phyloP scores from a whole-genome alignment of 1,139 yeast genomes.

The Nakaseomyces uthaithaninus region DNA sequence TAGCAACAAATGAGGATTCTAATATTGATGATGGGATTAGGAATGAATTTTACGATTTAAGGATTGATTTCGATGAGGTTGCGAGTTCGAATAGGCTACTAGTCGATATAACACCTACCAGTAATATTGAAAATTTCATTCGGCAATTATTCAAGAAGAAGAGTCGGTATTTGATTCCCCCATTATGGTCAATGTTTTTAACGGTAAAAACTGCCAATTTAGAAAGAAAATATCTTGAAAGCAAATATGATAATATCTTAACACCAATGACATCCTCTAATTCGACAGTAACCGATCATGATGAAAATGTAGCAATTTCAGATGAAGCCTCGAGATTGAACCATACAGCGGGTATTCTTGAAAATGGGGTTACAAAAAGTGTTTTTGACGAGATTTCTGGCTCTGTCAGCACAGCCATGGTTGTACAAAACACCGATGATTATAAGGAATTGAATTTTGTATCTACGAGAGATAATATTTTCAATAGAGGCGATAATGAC shows the following conservation, averaged over 20 bases:
- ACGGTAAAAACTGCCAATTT: conserved; percentile 49
- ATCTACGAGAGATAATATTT: conserved; percentile 26
- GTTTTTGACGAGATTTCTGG: conserved; percentile 23
- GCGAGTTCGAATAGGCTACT: conserved; percentile 13
- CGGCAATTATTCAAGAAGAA: conserved; percentile 24
- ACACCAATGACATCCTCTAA: conserved; percentile 8
- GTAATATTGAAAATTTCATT: conserved; percentile 29
- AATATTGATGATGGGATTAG: conserved; percentile 11
- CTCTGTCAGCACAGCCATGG: conserved; percentile 31
- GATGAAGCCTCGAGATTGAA: neutral
- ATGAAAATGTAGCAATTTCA: conserved; percentile 22
- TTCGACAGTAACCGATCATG: conserved; percentile 10
- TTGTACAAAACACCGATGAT: conserved; percentile 36
- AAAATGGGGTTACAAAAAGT: conserved; percentile 15
- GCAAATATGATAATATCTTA: conserved; percentile 10
- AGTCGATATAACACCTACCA: conserved; percentile 21
- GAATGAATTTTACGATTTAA: conserved; percentile 19
- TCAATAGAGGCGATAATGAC: conserved; percentile 25
- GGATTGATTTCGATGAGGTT: conserved; percentile 12
- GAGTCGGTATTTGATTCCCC: conserved; percentile 32
- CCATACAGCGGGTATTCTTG: conserved; percentile 21
- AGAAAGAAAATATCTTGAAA: conserved; percentile 23
- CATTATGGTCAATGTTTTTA: conserved; percentile 60
- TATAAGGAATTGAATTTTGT: conserved; percentile 31
- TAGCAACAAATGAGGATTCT: neutral